Conservation (phyloP, 495 filamentous ascomycete species). For the Hamigera avellanea region DNA sequence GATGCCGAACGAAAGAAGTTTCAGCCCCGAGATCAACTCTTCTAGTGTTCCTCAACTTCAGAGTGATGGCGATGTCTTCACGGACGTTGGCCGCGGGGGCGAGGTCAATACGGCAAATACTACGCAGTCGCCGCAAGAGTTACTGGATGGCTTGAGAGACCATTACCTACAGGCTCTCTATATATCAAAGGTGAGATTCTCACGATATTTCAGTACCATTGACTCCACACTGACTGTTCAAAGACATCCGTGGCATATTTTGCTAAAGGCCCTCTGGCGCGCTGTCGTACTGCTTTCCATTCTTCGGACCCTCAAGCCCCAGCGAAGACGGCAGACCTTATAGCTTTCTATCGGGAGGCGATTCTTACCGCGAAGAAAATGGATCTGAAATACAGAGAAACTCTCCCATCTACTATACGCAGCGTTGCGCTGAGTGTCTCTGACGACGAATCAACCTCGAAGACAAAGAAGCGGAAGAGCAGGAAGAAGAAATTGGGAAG, state of each 20-base stretch:
- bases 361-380: conserved; percentile 62
- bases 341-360: conserved; percentile 57
- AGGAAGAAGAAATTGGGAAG: conserved; percentile 65
- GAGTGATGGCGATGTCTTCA: conserved; percentile 2
- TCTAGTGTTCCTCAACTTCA: conserved; percentile 2
- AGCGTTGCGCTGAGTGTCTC: conserved; percentile 51
- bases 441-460: conserved; percentile 39
- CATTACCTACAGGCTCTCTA: conserved; percentile 90
- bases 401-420: conserved; percentile 53
- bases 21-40: conserved; percentile 3
- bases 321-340: conserved; percentile 33
- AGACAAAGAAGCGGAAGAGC: conserved; percentile 45
- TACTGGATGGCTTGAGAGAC: conserved; percentile 54
- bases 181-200: conserved; percentile 63
- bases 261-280: conserved; percentile 88
- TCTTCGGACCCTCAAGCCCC: conserved; percentile 33
- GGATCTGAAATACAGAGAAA: conserved; percentile 80
- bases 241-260: conserved; percentile 91
- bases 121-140: conserved; percentile 46
- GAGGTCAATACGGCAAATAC: conserved; percentile 8
- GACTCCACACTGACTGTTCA: conserved; percentile 10
- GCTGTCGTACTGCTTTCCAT: conserved; percentile 68
- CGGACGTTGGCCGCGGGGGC: conserved; percentile 8
- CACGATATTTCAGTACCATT: not conserved
- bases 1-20: conserved; percentile 2